phyloP scores from a whole-genome alignment of 2,329 filamentous ascomycete species.

The Aspergillus persii region DNA sequence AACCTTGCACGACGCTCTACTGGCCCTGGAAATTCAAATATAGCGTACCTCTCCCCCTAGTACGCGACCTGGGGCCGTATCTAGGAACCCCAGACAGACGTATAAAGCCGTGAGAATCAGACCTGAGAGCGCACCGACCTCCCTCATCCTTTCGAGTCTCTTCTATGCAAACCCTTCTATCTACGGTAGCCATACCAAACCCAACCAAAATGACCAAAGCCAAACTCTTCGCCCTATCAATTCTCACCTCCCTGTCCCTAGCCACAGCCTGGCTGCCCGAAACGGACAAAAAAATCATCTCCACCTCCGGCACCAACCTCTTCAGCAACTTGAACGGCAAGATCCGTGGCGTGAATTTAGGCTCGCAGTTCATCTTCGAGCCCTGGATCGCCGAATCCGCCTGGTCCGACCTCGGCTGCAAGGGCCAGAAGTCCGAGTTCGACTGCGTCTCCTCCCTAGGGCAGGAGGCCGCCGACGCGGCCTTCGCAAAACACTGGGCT shows the following conservation, averaged over 20 bases:
- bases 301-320: conserved; percentile 24
- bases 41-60: too few species aligned
- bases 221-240: neutral
- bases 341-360: conserved; percentile 57
- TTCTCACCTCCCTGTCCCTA: neutral
- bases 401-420: conserved; percentile 52
- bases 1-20: neutral
- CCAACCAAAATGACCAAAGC: neutral
- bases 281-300: conserved; percentile 24
- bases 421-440: conserved; percentile 49
- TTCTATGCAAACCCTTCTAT: neutral
- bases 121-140: neutral
- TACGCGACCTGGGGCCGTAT: too few species aligned
- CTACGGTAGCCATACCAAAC: too few species aligned
- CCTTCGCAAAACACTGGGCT: conserved; percentile 52
- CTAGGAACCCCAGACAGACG: too few species aligned
- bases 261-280: conserved; percentile 26
- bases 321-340: conserved; percentile 31
- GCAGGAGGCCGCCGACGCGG: conserved; percentile 46
- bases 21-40: neutral
- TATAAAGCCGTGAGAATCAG: too few species aligned
- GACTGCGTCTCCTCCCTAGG: conserved; percentile 53
- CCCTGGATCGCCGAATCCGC: conserved; percentile 52
- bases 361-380: conserved; percentile 53
- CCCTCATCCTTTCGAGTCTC: neutral